Conservation (phyloP, 805 yeast species). For the Candida ipomoeae region DNA sequence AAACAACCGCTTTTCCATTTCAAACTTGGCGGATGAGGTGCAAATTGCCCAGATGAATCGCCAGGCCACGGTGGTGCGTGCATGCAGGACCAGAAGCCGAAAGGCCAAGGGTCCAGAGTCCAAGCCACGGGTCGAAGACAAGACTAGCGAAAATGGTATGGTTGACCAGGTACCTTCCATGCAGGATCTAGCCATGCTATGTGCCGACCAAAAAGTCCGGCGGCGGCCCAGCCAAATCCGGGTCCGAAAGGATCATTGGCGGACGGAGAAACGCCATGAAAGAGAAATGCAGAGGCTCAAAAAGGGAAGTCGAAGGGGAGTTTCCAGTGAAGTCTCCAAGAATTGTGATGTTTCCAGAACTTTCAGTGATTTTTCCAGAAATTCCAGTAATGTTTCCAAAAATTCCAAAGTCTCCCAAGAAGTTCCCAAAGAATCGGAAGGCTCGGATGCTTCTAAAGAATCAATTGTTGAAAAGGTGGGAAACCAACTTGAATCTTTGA, state of each 20-base stretch:
- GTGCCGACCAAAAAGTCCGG: background rate
- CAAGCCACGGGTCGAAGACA: background rate
- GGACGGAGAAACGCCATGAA: background rate
- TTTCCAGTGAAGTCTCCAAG: no score
- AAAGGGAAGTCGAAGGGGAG: no score
- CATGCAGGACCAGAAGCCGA: constrained; percentile 1
- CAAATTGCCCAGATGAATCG: constrained; percentile 1
- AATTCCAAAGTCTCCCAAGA: no score
- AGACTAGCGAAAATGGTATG: background rate
- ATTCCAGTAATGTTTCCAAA: background rate
- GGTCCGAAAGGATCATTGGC: constrained; percentile 3
- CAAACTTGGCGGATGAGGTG: background rate
- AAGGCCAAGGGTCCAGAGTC: background rate
- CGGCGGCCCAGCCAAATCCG: background rate
- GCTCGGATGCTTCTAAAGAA: no score
- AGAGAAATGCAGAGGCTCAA: background rate
- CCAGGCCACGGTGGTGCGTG: background rate
- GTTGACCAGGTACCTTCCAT: background rate
- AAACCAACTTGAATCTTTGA: no score
- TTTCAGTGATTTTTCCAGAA: background rate
- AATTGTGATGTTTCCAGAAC: no score
- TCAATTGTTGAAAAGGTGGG: no score
- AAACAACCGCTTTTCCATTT: background rate
- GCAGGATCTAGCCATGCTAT: background rate
- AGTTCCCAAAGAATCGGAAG: no score